Evolutionary conservation across 2,329 filamentous ascomycete species (phyloP), one percentile per base, ranked within the genome.

Genomic region (Dichotomopilus funicola): DNA sequence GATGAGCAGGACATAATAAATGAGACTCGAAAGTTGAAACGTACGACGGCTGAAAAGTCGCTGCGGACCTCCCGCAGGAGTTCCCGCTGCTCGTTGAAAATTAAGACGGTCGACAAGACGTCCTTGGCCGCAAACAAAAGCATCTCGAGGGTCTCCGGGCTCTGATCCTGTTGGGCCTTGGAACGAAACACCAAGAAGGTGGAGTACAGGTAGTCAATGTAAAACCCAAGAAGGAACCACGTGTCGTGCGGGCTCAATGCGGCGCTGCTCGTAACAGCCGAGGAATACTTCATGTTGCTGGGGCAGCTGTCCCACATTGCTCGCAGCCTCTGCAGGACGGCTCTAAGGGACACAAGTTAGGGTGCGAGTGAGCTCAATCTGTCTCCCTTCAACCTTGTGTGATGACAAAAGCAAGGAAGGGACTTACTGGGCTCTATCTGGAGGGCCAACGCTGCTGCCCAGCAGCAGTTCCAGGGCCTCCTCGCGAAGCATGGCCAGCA

Each of bases 21-120:
- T 3, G 3, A 27, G 19, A 27, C 19, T 27, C 19, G 42, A 12
- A n/a, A n/a, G n/a, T n/a, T n/a, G n/a, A n/a, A 27, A 6, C 19
- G 31, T 49, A 49, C 46, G 35, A 49, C 46, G n/a, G 46, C 46
- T 1, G 46, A 49, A n/a, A 49, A 49, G 46, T 49, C 46, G n/a
- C 46, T 49, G 35, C 46, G 46, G 35, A 49, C 46, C 9, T 49
- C 46, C 7, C 46, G 46, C 46, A 49, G 37, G 46, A 49, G n/a
- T 19, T 49, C 46, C n/a, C 46, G 46, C 10, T 49, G 46, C n/a
- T 49, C 46, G 35, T 49, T 49, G 35, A 49, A 49, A 9, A 49
- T 36, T 13, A 49, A 36, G 3, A 27, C 19, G 46, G 36, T 49
- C 8, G 46, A 49, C 35, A 49, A 36, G n/a, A 49, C 46, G 13